phyloP scores from a whole-genome alignment of 768 basidiomycete genomes.

The Favolaschia claudopus region DNA sequence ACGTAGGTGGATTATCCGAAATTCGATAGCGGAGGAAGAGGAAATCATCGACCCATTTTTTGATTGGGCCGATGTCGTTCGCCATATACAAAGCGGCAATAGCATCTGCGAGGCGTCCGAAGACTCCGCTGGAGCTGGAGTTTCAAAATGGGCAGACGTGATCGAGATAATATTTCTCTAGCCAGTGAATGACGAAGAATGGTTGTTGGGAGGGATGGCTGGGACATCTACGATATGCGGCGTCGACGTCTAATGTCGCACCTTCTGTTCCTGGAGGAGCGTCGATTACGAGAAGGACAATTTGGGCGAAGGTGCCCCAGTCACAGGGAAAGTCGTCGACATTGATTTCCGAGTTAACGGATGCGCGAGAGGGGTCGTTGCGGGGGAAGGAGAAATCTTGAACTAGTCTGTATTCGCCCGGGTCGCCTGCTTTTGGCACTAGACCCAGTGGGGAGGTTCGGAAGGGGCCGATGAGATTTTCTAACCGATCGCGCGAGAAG shows the following conservation, averaged over 20 bases:
- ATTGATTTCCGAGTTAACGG: constrained; percentile 35
- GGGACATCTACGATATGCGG: no score
- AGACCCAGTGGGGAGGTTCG: constrained; percentile 35
- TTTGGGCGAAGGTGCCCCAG: no score
- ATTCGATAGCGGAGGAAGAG: constrained; percentile 36
- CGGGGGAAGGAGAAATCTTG: constrained; percentile 9
- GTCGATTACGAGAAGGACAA: no score
- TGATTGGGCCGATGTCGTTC: constrained; percentile 22
- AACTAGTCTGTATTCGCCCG: constrained; percentile 29
- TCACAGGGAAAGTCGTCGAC: constrained; percentile 35
- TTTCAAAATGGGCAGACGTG: no score
- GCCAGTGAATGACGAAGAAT: no score
- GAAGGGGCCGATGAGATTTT: constrained; percentile 29
- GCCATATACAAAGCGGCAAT: constrained; percentile 29
- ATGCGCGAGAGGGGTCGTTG: constrained; percentile 16
- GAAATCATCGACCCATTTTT: no score
- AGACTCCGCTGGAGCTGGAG: no score
- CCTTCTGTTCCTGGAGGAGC: no score
- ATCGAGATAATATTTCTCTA: no score
- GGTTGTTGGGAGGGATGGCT: no score
- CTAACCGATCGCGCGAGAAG: no score
- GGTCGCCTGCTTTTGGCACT: constrained; percentile 20
- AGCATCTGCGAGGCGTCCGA: constrained; percentile 39
- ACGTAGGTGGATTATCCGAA: not conserved
- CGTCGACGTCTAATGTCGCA: no score